Percentiles rank a stretch among this genome's conserved stretches.
These are phyloP conservation scores for Heracleum sosnowskyi DNA, from an alignment of 129 eudicot species.

Conservation along the genomic window DNA sequence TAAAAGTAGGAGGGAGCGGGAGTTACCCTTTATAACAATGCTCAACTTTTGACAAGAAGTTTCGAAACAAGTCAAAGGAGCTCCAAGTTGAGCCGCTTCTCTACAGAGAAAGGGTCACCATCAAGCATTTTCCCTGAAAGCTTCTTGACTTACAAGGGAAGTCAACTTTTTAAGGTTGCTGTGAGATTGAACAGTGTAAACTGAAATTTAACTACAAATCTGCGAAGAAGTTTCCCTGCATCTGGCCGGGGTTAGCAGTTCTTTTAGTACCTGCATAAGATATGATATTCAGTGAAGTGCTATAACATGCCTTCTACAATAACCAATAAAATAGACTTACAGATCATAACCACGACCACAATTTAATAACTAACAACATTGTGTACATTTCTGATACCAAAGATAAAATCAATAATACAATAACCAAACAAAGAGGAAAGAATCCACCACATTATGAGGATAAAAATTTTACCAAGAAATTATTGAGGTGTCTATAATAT, in stretches of 20 bases:
- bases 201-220: constrained; percentile 31
- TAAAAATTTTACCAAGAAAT: too few species aligned
- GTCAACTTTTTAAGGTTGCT: not conserved
- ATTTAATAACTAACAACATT: not conserved
- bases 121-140: not conserved
- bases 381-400: not conserved
- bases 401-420: not conserved
- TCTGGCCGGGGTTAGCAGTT: constrained; percentile 36
- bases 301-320: not conserved
- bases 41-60: not conserved
- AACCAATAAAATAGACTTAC: not conserved
- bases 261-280: constrained; percentile 57
- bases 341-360: not conserved
- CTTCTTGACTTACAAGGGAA: not conserved
- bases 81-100: not conserved
- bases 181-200: not conserved
- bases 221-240: constrained; percentile 52
- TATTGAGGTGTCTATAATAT: not conserved
- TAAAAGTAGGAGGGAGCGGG: not conserved
- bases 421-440: not conserved
- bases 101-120: not conserved
- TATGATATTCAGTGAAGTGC: not conserved
- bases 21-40: not conserved
- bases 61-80: not conserved
- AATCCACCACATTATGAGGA: not conserved